Evolutionary conservation across 139 green algal genomes (phyloP), one percentile per base, ranked within the genome.

Genomic region (Haematococcus sp.): DNA sequence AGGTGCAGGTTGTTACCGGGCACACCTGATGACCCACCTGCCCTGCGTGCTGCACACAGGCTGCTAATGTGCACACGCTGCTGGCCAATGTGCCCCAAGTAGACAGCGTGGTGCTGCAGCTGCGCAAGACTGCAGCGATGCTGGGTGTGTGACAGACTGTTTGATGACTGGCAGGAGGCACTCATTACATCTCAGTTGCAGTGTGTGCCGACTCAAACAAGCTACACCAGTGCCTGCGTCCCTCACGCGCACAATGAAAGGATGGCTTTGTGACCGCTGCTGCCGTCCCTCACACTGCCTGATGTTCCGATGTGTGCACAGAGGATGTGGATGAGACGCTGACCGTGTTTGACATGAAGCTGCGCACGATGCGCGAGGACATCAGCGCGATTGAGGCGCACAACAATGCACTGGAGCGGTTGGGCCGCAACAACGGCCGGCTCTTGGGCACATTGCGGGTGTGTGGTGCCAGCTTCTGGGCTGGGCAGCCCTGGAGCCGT

Each of bases 271-370:
- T n/a, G n/a, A n/a, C n/a, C n/a, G n/a, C n/a, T n/a, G n/a, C n/a
- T n/a, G 40, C 11, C 11, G 40, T 7, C 7, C 40, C 7, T 49
- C 40, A 49, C 40, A 49, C 40, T 49, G 40, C 31, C 35, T n/a
- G 13, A 20, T 31, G 34, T n/a, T 33, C 32, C 16, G n/a, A 35
- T 27, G 31, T 71, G 25, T 20, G 7, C n/a, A 3, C 69, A 82
- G 83, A 84, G 40, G 83, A 87, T 60, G 58, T 89, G 63, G 80
- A 84, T 71, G 77, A 87, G 69, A 85, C 52, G 11, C 70, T 89
- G 20, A 49, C 68, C 35, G 83, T 91, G 28, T 88, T 91, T 76
- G 86, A 91, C 76, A 77, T 81, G 60, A 91, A 91, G 78, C 71
- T 91, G 69, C 73, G 78, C 51, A 74, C 82, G 75, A 91, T 91